Percentiles rank a stretch among this genome's conserved stretches.
Conservation (phyloP, 176 grass and related monocot genomes). For the Oropetium thomaeum region DNA sequence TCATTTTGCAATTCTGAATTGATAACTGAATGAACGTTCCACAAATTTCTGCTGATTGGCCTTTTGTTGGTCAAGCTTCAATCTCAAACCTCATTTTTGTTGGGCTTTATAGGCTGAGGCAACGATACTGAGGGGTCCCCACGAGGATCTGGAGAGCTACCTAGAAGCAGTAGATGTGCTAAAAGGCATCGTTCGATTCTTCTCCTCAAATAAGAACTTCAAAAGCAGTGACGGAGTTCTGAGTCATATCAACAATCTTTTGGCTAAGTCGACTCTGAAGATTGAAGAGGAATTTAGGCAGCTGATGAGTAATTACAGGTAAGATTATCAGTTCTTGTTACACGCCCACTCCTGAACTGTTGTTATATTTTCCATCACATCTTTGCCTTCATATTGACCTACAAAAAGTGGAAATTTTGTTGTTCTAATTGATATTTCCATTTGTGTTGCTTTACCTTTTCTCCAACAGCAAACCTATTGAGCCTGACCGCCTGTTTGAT, state of each 20-base stretch:
- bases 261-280: constrained; percentile 69
- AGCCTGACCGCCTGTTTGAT: constrained; percentile 77
- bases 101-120: constrained; percentile 70
- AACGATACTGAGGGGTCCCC: constrained; percentile 70
- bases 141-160: constrained; percentile 87
- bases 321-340: constrained; percentile 1
- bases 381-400: not conserved
- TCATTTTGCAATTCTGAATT: not conserved
- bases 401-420: constrained; percentile 1
- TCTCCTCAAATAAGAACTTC: constrained; percentile 76
- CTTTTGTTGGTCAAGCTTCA: not conserved
- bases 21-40: not conserved
- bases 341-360: not conserved
- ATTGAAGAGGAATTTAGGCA: constrained; percentile 87
- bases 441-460: not conserved
- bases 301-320: constrained; percentile 73
- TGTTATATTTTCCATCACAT: not conserved
- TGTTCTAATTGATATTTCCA: not conserved
- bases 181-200: constrained; percentile 64
- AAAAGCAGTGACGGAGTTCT: constrained; percentile 65
- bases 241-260: constrained; percentile 58
- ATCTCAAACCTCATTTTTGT: not conserved
- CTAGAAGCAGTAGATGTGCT: constrained; percentile 74
- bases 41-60: not conserved
- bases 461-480: constrained; percentile 80